Conservation (phyloP, 2,329 filamentous ascomycete genomes). For the Thielaviopsis musarum region DNA sequence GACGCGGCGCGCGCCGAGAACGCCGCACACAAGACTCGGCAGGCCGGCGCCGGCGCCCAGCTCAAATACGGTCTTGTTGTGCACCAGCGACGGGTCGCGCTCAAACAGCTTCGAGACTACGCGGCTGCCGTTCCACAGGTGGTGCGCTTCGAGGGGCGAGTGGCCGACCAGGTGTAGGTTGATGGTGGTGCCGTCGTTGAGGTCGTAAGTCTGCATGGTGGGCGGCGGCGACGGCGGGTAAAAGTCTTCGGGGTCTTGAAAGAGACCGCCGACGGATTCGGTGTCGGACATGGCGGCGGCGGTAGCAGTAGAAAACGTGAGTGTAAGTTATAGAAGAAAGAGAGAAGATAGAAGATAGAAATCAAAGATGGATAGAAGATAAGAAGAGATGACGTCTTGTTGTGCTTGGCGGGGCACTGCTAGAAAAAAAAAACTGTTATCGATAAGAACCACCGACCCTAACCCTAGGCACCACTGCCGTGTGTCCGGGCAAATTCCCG, state of each 20-base stretch:
- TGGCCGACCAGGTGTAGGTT: slow-evolving; percentile 68
- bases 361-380: not conserved
- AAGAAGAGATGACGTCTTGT: not conserved
- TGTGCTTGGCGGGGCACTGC: not conserved
- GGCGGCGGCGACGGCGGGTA: slow-evolving; percentile 63
- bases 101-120: slow-evolving; percentile 67
- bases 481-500: slow-evolving; percentile 57
- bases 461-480: slow-evolving; percentile 29
- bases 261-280: slow-evolving; percentile 36
- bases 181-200: slow-evolving; percentile 47
- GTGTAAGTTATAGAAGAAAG: not conserved
- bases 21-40: slow-evolving; percentile 60
- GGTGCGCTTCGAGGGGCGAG: slow-evolving; percentile 78
- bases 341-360: not conserved
- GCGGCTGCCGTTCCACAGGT: slow-evolving; percentile 80
- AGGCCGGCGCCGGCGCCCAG: slow-evolving; percentile 79
- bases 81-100: slow-evolving; percentile 44
- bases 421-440: not conserved
- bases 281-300: slow-evolving; percentile 18
- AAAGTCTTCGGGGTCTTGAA: slow-evolving; percentile 67
- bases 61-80: slow-evolving; percentile 59
- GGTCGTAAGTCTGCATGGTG: slow-evolving; percentile 53
- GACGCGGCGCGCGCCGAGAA: slow-evolving; percentile 51
- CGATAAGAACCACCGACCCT: slow-evolving; percentile 26
- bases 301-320: not conserved